phyloP scores from a whole-genome alignment of 1,139 yeast genomes.

The Hyphopichia wangnamkhiaoensis region DNA sequence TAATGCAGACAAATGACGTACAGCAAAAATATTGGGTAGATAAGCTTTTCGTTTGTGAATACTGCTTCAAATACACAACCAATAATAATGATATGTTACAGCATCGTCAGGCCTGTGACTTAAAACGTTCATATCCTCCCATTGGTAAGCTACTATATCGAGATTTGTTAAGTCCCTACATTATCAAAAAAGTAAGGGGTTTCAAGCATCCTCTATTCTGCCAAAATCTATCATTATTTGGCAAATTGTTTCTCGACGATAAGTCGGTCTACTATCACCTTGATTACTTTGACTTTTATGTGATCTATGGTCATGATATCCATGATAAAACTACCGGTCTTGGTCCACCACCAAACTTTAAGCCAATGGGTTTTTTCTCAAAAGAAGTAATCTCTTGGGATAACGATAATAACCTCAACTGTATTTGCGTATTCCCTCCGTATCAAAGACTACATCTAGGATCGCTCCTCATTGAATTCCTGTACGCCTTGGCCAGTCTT shows the following conservation, averaged over 20 bases:
- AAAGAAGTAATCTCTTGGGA: constrained; percentile 85
- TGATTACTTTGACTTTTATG: constrained; percentile 77
- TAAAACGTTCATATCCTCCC: constrained; percentile 33
- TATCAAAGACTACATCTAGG: constrained; percentile 82
- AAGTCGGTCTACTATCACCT: constrained; percentile 83
- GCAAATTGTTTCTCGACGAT: constrained; percentile 86
- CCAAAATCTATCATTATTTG: constrained; percentile 81
- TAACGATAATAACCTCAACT: constrained; percentile 77
- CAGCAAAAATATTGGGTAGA: constrained; percentile 50
- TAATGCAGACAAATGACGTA: constrained; percentile 4
- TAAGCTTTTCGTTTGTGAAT: constrained; percentile 69
- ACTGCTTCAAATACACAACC: constrained; percentile 79
- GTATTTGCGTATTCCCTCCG: constrained; percentile 90
- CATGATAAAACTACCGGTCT: constrained; percentile 20
- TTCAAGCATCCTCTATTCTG: constrained; percentile 63
- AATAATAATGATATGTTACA: constrained; percentile 30
- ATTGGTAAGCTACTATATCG: constrained; percentile 71
- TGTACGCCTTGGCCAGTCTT: constrained; percentile 65
- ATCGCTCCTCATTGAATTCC: constrained; percentile 75
- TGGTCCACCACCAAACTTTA: constrained; percentile 14
- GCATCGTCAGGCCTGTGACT: constrained; percentile 50
- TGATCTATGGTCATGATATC: constrained; percentile 55
- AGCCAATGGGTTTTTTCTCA: constrained; percentile 90
- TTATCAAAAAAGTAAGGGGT: constrained; percentile 71
- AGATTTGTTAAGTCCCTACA: constrained; percentile 46